Percentiles rank a stretch among this genome's conserved stretches.
Conservation (phyloP, 768 basidiomycete genomes). For the Naganishia kalamii region DNA sequence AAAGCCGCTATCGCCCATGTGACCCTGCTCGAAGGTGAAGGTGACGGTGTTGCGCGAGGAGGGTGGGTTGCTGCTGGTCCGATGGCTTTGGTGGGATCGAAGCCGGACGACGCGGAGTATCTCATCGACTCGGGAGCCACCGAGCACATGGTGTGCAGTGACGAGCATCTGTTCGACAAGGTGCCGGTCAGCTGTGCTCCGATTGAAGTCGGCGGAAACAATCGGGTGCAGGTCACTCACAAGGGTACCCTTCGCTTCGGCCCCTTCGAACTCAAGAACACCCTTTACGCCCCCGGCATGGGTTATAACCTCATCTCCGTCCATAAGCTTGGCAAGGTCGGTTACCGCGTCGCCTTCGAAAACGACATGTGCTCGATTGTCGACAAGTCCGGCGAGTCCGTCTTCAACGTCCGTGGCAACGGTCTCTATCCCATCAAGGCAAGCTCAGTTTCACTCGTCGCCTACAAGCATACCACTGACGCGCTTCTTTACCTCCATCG, state of each 20-base stretch:
- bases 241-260: background rate
- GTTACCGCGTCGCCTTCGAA: background rate
- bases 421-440: constrained; percentile 8
- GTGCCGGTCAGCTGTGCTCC: background rate
- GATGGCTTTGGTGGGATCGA: background rate
- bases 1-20: too few species aligned
- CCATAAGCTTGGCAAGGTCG: background rate
- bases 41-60: background rate
- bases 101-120: background rate
- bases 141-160: background rate
- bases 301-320: constrained; percentile 15
- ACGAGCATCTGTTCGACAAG: background rate
- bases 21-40: too few species aligned
- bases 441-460: background rate
- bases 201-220: background rate
- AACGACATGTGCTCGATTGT: background rate
- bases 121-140: background rate
- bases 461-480: background rate
- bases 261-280: background rate
- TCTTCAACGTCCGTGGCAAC: background rate
- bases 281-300: background rate
- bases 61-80: background rate
- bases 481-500: background rate
- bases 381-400: background rate
- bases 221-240: background rate